Base-by-base conservation (phyloP, 257 asterid species). In the Ocimum tenuiflorum region DNA sequence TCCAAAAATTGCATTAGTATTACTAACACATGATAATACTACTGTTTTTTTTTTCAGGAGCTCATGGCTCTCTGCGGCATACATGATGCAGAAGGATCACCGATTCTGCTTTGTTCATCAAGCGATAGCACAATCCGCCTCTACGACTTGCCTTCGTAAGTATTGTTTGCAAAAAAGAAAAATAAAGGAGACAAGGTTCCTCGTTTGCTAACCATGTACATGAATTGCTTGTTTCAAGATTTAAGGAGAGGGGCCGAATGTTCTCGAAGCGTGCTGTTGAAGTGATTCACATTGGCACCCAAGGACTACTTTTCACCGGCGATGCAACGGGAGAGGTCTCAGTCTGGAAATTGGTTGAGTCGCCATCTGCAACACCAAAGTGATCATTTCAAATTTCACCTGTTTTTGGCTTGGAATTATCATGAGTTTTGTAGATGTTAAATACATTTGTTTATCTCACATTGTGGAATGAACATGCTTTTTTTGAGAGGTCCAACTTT, bases 221-320 rank as follows among this genome's bases (percentile, higher is more conserved):
- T 46, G 4, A 52, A 6, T 23, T 23, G 50, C 2, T 6, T 55
- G 58, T 24, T 0, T 14, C 13, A 23, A 67, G 72, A 55, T 81
- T 87, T 68, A 47, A 15, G 10, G 95, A 84, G 53, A 87, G 85
- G 49, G 95, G 91, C 38, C 73, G 83, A 69, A 74, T 87, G 49
- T 79, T 71, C 46, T 71, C 79, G 1, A 72, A 74, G 60, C 13
- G 23, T 4, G 65, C 70, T 39, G 78, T 77, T 8, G 38, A 67
- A 36, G 67, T 60, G 29, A 59, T 82, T 46, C 65, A 60, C 38
- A 57, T 58, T 10, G 87, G 83, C 2, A 5, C 36, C 22, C 68
- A 68, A 0, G 82, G 84, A 7, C 75, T 78, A 3, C 80, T 84
- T 42, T 86, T 84, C 49, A 80, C 79, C 1, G 86, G 95, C 1